Conservation (phyloP, 2,329 filamentous ascomycete species). For the Fusarium armeniacum region DNA sequence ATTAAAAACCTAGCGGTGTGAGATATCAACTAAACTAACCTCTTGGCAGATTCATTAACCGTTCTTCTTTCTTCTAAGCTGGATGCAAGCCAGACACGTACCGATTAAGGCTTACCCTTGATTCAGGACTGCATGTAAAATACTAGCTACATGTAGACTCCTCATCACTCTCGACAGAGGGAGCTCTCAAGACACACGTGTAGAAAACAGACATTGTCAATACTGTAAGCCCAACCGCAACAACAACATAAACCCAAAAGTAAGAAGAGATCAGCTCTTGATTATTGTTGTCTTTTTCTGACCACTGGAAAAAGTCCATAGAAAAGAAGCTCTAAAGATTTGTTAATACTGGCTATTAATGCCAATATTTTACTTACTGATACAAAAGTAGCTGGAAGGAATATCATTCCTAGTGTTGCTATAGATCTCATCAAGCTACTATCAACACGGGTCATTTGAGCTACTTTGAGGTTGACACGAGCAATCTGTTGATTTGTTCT, state of each 20-base stretch:
- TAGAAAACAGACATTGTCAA: slow-evolving; percentile 5
- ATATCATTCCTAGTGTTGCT: slow-evolving; percentile 13
- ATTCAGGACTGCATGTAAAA: not conserved
- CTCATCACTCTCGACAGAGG: not conserved
- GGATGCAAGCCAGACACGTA: not conserved
- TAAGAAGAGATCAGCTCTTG: not conserved
- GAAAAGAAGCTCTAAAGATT: not conserved
- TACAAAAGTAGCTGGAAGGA: slow-evolving; percentile 13
- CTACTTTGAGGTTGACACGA: slow-evolving; percentile 1
- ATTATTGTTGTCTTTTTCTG: fast-evolving
- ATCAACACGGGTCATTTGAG: not conserved
- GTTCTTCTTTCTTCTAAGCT: not conserved
- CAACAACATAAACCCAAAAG: slow-evolving; percentile 18
- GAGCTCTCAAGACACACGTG: not conserved
- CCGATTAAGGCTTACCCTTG: not conserved
- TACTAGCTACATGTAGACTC: not conserved
- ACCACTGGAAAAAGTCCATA: slow-evolving; percentile 25
- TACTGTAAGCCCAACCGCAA: not conserved
- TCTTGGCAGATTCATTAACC: too few relatives aligned
- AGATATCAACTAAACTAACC: not conserved
- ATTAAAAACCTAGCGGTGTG: not conserved
- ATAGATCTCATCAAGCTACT: slow-evolving; percentile 17
- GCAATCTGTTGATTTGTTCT: slow-evolving; percentile 4
- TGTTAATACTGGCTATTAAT: not conserved
- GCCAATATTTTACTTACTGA: not conserved